Percentiles rank a stretch among this genome's conserved stretches.
Evolutionary conservation across 1,284 basidiomycete species (phyloP).

Genomic region (Kwoniella shivajii): DNA sequence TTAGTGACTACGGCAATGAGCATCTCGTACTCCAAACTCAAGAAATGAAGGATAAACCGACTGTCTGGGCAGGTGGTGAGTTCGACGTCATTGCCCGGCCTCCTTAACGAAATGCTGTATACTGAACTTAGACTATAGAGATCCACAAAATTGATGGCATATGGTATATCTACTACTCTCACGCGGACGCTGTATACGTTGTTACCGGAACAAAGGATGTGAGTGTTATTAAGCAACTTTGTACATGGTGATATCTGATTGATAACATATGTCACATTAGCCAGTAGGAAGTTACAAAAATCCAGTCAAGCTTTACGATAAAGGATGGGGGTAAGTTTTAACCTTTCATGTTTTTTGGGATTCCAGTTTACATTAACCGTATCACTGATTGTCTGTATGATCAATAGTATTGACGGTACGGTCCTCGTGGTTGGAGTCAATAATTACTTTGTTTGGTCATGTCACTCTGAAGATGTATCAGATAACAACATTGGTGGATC

Average conservation of each 20-base stretch:
- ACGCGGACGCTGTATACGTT: slow-evolving; percentile 11
- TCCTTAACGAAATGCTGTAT: no score
- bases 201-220: slow-evolving; percentile 18
- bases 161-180: slow-evolving; percentile 27
- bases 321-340: slow-evolving; percentile 1
- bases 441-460: slow-evolving; percentile 27
- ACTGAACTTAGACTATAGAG: slow-evolving; percentile 11
- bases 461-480: slow-evolving; percentile 15
- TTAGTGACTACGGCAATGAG: slow-evolving; percentile 7
- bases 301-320: slow-evolving; percentile 13
- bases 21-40: slow-evolving; percentile 4
- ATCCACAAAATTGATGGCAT: slow-evolving; percentile 25
- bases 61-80: slow-evolving; percentile 25
- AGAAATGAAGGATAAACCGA: background rate
- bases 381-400: background rate
- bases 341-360: background rate
- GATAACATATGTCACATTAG: background rate
- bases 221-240: background rate
- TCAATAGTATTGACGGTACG: slow-evolving; percentile 22
- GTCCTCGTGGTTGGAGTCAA: slow-evolving; percentile 7
- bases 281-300: slow-evolving; percentile 10
- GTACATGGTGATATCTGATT: background rate
- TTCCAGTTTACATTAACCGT: background rate
- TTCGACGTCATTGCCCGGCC: background rate
- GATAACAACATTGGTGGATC: slow-evolving; percentile 7